Base-by-base conservation (phyloP, 768 basidiomycete genomes). In the Xerocomellus intermedius region DNA sequence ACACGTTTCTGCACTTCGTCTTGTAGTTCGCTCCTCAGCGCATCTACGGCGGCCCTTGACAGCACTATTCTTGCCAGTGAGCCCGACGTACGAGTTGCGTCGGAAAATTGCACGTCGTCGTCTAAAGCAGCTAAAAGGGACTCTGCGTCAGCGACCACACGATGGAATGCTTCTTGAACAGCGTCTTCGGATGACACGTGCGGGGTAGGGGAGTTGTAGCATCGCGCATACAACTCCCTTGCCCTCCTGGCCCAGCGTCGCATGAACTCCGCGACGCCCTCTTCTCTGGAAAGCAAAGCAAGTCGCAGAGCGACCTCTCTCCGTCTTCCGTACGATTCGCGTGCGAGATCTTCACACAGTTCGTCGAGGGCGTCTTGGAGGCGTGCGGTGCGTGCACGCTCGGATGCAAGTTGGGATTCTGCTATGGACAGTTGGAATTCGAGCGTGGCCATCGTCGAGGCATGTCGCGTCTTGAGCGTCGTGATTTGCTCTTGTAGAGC, bases 291-390 rank as follows among this genome's bases (percentile, higher is more conserved):
- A 2, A 86, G 72, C 61, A 89, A 73, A 1, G 78, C 75, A 3
- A 93, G 79, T 12, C 90, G 73, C 26, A 91, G 63, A 0, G 80
- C 75, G 1, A 91, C 79, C 63, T 94, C 91, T 33, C 87, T 75
- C 22, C 91, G 74, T 17, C 91, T 79, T 3, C 89, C 90, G 55
- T 82, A 88, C 0, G 79, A 76, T 65, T 91, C 91, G 28, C 85
- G 82, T 35, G 84, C 78, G 30, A 89, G 74, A 50, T 91, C 86
- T 36, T 84, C 82, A 0, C 86, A 84, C 0, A 91, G 72, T 42
- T 89, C 84, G 55, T 91, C 89, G 17, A 93, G 71, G 1, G 81
- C 81, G 28, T 66, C 65, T 6, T 86, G 81, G n/a, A 91, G 71
- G 8, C 76, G 77, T 21, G 77, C 75, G 0, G 75, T 70, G 12